Base-by-base conservation (phyloP, 345 rosid genomes). In the Gossypium australe region DNA sequence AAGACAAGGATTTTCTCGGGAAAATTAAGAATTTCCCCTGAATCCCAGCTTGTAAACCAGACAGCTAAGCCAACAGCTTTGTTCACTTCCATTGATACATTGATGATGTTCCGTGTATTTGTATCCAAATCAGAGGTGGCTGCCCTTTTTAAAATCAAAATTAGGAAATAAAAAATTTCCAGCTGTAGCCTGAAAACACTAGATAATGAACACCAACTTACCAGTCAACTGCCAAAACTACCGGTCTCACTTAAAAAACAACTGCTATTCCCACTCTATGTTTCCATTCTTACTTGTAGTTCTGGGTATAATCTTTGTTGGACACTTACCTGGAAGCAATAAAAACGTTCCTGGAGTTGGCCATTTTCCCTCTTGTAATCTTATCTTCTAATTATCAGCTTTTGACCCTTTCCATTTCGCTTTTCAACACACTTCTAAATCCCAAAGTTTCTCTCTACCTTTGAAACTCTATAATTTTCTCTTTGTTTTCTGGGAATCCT, bases 161-260 rank as follows among this genome's bases (percentile, higher is more conserved):
- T 34, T 34, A 34, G 41, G 41, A 34, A 34, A 34, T 34, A 34
- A 34, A 34, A 34, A 34, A 34, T 4, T 34, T 5, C 41, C 41
- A 34, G 41, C 41, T 34, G 41, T 34, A 34, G 41, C 41, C 41
- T 34, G 41, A 34, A 34, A 34, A 5, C 41, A 34, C 41, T 34
- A 34, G 41, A 34, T 57, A 25, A 70, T 29, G 17, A 70, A 5
- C n/a, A 58, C 71, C 29, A 75, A 81, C 81, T 71, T 81, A 81
- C 68, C 79, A 81, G 84, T 81, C 84, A 75, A 81, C 77, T 2
- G 75, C 22, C 41, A 56, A 67, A 81, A 38, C 80, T 77, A 81
- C 78, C 84, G 18, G 75, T 77, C 83, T 77, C 73, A 17, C 24
- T 18, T 56, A 56, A 56, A 25, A 57, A 56, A 20, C 25, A 71